A percentile compares a stretch with the other conserved stretches of the same genome.
Evolutionary conservation across 768 basidiomycete genomes (phyloP).

Genomic region (Pisolithus tinctorius): DNA sequence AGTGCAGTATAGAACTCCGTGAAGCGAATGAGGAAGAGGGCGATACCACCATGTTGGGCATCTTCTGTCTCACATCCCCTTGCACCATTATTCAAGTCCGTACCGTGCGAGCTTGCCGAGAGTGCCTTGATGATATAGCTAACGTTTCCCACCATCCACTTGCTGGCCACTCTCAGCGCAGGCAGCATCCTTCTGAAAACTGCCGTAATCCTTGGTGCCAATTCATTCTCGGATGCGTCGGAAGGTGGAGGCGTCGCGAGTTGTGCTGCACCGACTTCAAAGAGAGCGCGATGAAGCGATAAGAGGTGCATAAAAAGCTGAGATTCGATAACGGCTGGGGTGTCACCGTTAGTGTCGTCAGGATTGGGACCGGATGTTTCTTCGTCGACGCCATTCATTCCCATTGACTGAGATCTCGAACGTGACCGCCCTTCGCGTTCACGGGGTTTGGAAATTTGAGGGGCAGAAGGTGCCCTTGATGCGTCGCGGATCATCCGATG

Average conservation of each 20-base stretch:
- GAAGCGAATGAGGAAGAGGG: conserved; percentile 70
- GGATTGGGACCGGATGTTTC: neutral
- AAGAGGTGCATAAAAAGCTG: conserved; percentile 64
- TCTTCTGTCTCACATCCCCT: conserved; percentile 14
- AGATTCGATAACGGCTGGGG: conserved; percentile 40
- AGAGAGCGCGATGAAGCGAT: conserved; percentile 52
- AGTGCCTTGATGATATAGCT: conserved; percentile 53
- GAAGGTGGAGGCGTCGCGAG: conserved; percentile 44
- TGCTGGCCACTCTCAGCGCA: conserved; percentile 78
- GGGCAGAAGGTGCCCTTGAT: neutral
- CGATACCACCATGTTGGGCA: conserved; percentile 25
- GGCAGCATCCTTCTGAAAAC: conserved; percentile 81
- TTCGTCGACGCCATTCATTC: neutral
- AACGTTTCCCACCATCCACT: conserved; percentile 80
- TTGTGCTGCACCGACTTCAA: conserved; percentile 60
- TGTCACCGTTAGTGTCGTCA: neutral
- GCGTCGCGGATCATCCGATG: conserved; percentile 63
- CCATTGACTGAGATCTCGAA: conserved; percentile 7
- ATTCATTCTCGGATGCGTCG: conserved; percentile 49
- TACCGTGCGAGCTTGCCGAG: conserved; percentile 27
- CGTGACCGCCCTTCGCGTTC: conserved; percentile 2
- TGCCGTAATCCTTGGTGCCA: conserved; percentile 82
- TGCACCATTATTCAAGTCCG: conserved; percentile 4
- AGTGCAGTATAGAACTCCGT: conserved; percentile 59
- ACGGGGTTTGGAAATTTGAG: neutral